Evolutionary conservation across 495 filamentous ascomycete genomes (phyloP).

Genomic region (Podospora australis): DNA sequence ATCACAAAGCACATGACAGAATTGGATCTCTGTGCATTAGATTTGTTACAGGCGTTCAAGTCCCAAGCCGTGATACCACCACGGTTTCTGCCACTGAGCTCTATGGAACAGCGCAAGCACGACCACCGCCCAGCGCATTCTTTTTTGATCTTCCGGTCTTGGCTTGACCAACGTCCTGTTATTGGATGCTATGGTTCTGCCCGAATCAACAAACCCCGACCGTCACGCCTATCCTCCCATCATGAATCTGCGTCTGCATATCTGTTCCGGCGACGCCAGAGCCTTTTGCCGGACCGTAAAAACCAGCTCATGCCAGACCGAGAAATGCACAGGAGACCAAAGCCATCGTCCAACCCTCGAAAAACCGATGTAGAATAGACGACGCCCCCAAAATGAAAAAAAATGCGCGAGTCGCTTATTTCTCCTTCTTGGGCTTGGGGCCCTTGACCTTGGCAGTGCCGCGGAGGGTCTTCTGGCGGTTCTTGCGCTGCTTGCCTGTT

Average conservation of each 20-base stretch:
- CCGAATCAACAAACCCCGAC: constrained; percentile 26
- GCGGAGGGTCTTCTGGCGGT: constrained; percentile 96
- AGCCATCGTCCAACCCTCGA: constrained; percentile 24
- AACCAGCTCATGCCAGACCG: constrained; percentile 21
- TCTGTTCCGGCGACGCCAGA: constrained; percentile 14
- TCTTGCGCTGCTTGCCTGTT: constrained; percentile 99
- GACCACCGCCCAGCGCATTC: not conserved
- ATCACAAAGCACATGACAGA: not conserved
- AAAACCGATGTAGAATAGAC: constrained; percentile 21
- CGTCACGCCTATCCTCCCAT: constrained; percentile 31
- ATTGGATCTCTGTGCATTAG: not conserved
- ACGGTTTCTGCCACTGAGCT: too few relatives aligned
- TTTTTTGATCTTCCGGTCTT: not conserved
- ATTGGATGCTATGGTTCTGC: constrained; percentile 32
- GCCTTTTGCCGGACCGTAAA: constrained; percentile 23
- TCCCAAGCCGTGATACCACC: not conserved
- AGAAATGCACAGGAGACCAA: constrained; percentile 32
- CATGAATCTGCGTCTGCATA: constrained; percentile 20
- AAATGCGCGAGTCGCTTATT: constrained; percentile 35
- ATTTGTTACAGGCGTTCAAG: not conserved
- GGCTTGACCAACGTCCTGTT: constrained; percentile 22
- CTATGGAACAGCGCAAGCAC: too few relatives aligned
- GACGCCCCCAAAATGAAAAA: constrained; percentile 23
- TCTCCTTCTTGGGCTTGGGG: constrained; percentile 74
- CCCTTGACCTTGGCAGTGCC: constrained; percentile 89